Conservation (phyloP, 129 eudicot species). For the Saussurea involucrata region DNA sequence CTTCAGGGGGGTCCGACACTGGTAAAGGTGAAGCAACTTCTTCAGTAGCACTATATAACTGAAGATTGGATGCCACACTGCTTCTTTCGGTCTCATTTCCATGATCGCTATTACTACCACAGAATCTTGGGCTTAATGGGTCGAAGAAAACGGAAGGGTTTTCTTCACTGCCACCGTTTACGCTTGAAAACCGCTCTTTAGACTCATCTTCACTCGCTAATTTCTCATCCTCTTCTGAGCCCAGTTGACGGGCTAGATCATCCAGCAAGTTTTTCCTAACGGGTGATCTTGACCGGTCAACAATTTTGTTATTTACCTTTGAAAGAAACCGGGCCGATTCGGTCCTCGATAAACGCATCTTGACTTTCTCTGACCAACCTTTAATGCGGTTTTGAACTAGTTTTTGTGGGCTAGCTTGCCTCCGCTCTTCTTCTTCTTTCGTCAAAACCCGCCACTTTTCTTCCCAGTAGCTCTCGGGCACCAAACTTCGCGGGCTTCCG, state of each 20-base stretch:
- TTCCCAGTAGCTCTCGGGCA: conserved; percentile 97
- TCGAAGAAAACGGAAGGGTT: conserved; percentile 48
- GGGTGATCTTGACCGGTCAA: conserved; percentile 25
- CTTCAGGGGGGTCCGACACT: conserved; percentile 36
- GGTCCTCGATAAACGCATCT: conserved; percentile 51
- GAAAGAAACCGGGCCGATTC: conserved; percentile 19
- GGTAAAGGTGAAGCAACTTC: conserved; percentile 50
- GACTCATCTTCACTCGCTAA: neutral
- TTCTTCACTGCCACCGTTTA: conserved; percentile 52
- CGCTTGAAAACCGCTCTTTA: conserved; percentile 17
- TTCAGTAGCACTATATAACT: conserved; percentile 26
- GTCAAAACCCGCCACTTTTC: conserved; percentile 80
- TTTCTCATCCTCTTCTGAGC: conserved; percentile 46
- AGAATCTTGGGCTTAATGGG: conserved; percentile 37
- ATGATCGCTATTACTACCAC: conserved; percentile 11
- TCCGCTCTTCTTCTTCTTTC: conserved; percentile 62
- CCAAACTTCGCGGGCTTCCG: conserved; percentile 33
- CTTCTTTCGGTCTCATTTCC: conserved; percentile 49
- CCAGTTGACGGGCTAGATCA: conserved; percentile 30
- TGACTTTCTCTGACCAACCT: conserved; percentile 86
- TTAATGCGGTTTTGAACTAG: conserved; percentile 39
- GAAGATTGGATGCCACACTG: conserved; percentile 55
- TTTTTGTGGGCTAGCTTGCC: conserved; percentile 29
- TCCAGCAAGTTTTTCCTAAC: conserved; percentile 22
- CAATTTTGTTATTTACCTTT: neutral